Evolutionary conservation across 2,329 filamentous ascomycete species (phyloP), one percentile per base, ranked within the genome.

Genomic region (Pseudogymnoascus sp.): DNA sequence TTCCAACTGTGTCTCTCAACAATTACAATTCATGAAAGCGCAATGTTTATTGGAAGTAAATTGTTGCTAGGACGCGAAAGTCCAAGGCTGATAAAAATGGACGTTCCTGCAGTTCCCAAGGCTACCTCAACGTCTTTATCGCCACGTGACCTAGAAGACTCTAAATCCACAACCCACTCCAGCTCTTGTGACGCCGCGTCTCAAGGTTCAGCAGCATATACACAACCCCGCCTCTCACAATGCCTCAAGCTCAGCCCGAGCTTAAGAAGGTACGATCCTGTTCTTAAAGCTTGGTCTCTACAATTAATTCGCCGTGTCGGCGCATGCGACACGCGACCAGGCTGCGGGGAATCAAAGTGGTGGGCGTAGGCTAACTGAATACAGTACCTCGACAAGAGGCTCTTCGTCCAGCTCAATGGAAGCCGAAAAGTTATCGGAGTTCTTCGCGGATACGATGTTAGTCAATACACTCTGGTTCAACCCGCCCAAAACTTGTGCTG

Each of bases 211-310:
- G 49, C 16, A 55, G 49, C 49, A 38, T 43, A 61, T 60, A 63
- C 61, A 41, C 49, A 43, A 64, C 59, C 59, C 55, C 65, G 55
- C 39, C 49, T 31, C 37, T 39, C 69, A 73, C 81, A 69, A 99
- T 99, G 94, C 91, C 94, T 80, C 93, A 95, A 87, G 92, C 94
- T 75, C 94, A 97, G 80, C 94, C 94, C 72, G 95, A 99, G 81
- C 85, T 99, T 67, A 99, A 97, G 80, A 99, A 97, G 87, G 94
- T 95, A 78, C 64, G 74, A 73, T 52, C 35, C 61, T 61, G 59
- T 63, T 66, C 45, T 8, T 61, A 63, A 19, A 45, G 31, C 16
- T 39, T 41, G 37, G 64, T 55, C 26, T 55, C 49, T 55, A 19
- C 10, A 21, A 55, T 33, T 23, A 2, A 19, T 33, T 19, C 5